Evolutionary conservation across 2,329 filamentous ascomycete genomes (phyloP), one percentile per base, ranked within the genome.

Genomic region (Xylogone sp.): DNA sequence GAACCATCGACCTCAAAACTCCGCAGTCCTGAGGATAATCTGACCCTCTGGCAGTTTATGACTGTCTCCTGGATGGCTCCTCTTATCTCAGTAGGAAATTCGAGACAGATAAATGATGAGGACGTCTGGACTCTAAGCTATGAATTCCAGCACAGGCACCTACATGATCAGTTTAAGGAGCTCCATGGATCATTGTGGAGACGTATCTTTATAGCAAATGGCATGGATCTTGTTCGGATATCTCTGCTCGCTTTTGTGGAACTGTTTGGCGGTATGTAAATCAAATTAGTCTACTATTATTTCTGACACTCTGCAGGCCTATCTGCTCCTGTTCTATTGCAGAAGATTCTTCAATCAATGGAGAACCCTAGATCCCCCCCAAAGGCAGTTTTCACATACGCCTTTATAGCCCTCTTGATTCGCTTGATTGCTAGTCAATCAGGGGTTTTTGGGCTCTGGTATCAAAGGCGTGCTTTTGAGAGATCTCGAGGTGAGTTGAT

Each of bases 11-110:
- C 77, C 0, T 75, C 71, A 2, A 68, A 75, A 2, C 71, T 88
- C n/a, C 85, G 90, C 24, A 84, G 79, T 45, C 86, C 91, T 0
- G 91, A 96, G 66, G 91, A 96, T 59, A 83, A 87, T 56, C 67
- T 96, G 21, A 87, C 79, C 0, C 73, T 92, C 1, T 91, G 89
- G 79, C 87, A 92, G 59, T 96, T 90, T 70, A 87, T 93, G 81
- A 86, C 82, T 5, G 86, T 96, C 22, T 88, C 82, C 0, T 96
- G 91, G 91, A 86, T 96, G 71, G 74, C 75, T 1, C 86, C 90
- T 0, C 70, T 96, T 6, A 90, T 95, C 12, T 71, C 74, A 1
- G 68, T 83, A 21, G 89, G 86, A 1, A 79, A 75, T 42, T 72
- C 74, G 24, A 75, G 83, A 42, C 86, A 90, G 59, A 73, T 96